Conservation (phyloP, 768 basidiomycete genomes). For the Lentinula boryana region DNA sequence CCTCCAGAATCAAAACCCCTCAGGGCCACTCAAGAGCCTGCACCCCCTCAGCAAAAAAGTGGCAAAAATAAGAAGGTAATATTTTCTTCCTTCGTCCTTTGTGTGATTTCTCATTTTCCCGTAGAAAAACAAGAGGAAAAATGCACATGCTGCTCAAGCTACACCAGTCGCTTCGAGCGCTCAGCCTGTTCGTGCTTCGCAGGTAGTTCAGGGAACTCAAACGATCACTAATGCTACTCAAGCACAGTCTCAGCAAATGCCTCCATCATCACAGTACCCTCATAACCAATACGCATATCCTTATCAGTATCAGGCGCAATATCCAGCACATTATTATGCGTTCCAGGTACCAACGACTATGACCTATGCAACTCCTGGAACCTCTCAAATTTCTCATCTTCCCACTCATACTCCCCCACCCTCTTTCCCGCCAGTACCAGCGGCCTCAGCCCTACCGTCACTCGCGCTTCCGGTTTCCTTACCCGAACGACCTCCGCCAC, state of each 20-base stretch:
- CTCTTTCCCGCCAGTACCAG: not conserved
- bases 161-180: slow-evolving; percentile 6
- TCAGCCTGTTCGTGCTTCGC: not conserved
- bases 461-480: not conserved
- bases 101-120: not conserved
- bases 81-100: not conserved
- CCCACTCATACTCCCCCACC: not conserved
- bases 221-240: slow-evolving; percentile 9
- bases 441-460: not conserved
- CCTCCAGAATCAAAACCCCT: slow-evolving; percentile 10
- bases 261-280: slow-evolving; percentile 11
- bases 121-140: slow-evolving; percentile 2
- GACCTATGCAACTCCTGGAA: not conserved
- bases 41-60: not conserved
- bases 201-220: slow-evolving; percentile 9
- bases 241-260: slow-evolving; percentile 20
- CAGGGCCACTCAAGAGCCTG: slow-evolving; percentile 26
- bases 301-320: not conserved
- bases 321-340: not conserved
- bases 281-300: not conserved
- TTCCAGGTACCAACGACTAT: not conserved
- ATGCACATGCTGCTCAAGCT: slow-evolving; percentile 3
- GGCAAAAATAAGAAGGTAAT: not conserved
- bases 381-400: not conserved
- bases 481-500: not conserved